Evolutionary conservation across 306 rosid species (phyloP), one percentile per base, ranked within the genome.

Genomic region (Cucurbita pepo): DNA sequence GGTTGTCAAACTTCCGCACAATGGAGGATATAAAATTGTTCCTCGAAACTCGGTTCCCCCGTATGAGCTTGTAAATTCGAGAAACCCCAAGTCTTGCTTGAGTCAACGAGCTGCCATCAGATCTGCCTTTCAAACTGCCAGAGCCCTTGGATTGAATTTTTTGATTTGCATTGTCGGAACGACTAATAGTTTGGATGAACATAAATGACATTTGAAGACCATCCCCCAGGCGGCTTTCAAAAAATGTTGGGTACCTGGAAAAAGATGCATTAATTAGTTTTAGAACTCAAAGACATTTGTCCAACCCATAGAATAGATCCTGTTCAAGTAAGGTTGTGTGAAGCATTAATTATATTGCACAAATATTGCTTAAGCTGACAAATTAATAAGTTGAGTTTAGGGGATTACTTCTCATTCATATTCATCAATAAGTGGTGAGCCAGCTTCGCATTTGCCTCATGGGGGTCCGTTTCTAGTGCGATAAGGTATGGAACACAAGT

Each of bases 11-110:
- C 76, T 94, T 94, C 44, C 99, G 92, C 60, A 91, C 88, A 72
- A 94, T 94, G 5, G 99, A 94, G 73, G 97, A 81, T 90, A 94
- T 87, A 81, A 94, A 94, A 79, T 91, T 94, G 84, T 94, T 94
- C 86, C 99, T 89, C 44, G 99, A 89, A 74, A 84, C 76, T 57
- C 97, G 86, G 71, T 91, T 94, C 56, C 83, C 95, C 66, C 99
- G 95, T 64, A 94, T 94, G 70, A 94, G 99, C 92, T 91, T 94
- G 88, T 94, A 94, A 77, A 94, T 94, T 86, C 99, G 87, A 82
- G 97, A 94, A 78, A 94, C 97, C 70, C 99, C 99, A 72, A 87
- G 89, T 77, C 96, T 89, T 30, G 96, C 93, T 80, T 94, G 98
- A 75, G 92, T 71, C 65, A 94, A 84, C 3, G 92, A 77, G 62